Conservation (phyloP, 345 rosid species). For the Rubroshorea leprosula region DNA sequence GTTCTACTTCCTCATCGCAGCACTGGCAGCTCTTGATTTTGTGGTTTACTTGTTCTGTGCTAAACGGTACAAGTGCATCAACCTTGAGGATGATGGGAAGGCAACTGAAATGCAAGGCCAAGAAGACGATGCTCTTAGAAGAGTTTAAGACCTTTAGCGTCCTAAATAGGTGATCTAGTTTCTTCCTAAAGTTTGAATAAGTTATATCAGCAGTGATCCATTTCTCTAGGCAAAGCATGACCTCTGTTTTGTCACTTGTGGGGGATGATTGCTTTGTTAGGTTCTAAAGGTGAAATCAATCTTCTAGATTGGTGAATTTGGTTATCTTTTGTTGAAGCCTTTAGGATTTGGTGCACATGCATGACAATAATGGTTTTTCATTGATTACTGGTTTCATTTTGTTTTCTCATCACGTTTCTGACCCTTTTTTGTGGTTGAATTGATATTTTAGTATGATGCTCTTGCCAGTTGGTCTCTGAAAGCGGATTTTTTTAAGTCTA, state of each 20-base stretch:
- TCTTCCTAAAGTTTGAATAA: too few relatives aligned
- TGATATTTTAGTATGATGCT: too few relatives aligned
- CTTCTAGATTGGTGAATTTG: background rate
- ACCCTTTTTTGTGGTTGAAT: background rate
- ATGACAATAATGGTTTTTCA: background rate
- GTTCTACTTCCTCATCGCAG: slow-evolving; percentile 65
- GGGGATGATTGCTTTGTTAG: slow-evolving; percentile 20
- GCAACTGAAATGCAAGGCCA: slow-evolving; percentile 15
- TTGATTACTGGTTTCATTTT: background rate
- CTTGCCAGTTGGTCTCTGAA: too few relatives aligned
- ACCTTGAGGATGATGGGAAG: slow-evolving; percentile 28
- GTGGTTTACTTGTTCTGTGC: slow-evolving; percentile 54
- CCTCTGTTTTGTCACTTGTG: background rate
- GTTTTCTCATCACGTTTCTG: background rate
- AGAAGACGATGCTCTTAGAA: slow-evolving; percentile 10
- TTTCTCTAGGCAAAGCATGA: slow-evolving; percentile 13
- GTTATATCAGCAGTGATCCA: too few relatives aligned
- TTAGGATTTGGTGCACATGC: background rate
- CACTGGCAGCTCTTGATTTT: slow-evolving; percentile 58
- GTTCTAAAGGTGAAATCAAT: too few relatives aligned
- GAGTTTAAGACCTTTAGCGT: slow-evolving; percentile 1
- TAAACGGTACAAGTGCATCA: slow-evolving; percentile 69
- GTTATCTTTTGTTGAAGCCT: slow-evolving; percentile 9
- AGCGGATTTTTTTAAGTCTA: too few relatives aligned
- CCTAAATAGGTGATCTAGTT: too few relatives aligned